Evolutionary conservation across 495 filamentous ascomycete genomes (phyloP).

Genomic region (Pyrenula aspistea): DNA sequence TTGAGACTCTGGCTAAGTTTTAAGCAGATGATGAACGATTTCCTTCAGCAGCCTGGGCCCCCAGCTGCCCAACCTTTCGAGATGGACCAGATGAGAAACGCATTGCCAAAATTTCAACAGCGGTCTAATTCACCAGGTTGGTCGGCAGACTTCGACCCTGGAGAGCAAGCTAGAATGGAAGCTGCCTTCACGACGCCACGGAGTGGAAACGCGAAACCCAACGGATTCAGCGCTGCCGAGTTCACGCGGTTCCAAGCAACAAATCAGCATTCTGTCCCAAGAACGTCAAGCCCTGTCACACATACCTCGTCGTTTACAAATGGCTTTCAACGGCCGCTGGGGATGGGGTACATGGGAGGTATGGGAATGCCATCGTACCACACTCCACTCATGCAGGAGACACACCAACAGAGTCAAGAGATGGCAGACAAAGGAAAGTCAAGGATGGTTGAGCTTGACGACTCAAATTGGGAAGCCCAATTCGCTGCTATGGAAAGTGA

Average conservation of each 20-base stretch:
- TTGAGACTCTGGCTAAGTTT: constrained; percentile 4
- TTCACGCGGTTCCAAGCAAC: constrained; percentile 62
- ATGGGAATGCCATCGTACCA: constrained; percentile 28
- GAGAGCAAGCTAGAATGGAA: constrained; percentile 67
- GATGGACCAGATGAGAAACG: constrained; percentile 58
- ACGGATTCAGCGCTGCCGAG: constrained; percentile 70
- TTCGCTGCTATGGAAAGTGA: constrained; percentile 80
- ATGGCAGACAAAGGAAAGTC: constrained; percentile 68
- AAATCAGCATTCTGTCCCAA: constrained; percentile 44
- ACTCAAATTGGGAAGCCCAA: constrained; percentile 89
- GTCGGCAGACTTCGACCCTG: constrained; percentile 57
- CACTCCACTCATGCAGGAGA: constrained; percentile 36
- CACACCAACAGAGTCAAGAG: constrained; percentile 38
- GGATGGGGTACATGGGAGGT: constrained; percentile 33
- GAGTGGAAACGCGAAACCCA: constrained; percentile 30
- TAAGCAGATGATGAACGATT: constrained; percentile 83
- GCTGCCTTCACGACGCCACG: constrained; percentile 54
- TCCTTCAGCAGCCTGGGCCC: constrained; percentile 59
- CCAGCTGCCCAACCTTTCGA: constrained; percentile 42
- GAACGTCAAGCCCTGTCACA: constrained; percentile 42
- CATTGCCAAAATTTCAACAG: constrained; percentile 47
- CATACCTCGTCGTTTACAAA: constrained; percentile 30
- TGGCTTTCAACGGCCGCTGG: constrained; percentile 52
- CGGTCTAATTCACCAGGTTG: constrained; percentile 49
- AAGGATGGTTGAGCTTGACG: constrained; percentile 84